phyloP scores from a whole-genome alignment of 768 basidiomycete genomes.

The Agaricus blazei region DNA sequence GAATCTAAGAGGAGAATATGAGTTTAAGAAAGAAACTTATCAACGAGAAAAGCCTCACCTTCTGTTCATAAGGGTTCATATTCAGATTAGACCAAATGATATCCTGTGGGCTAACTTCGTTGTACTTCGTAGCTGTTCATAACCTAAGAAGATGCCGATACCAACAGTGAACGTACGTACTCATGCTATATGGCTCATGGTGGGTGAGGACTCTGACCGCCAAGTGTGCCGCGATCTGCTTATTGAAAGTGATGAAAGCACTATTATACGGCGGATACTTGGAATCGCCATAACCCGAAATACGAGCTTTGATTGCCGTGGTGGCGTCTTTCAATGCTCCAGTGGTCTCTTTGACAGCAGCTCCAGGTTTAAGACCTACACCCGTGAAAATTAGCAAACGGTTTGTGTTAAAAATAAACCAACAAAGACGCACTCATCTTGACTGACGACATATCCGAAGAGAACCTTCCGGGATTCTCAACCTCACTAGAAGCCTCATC shows the following conservation, averaged over 20 bases:
- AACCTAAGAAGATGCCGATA: not conserved
- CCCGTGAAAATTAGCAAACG: not conserved
- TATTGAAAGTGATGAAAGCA: conserved; percentile 88
- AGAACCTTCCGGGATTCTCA: not conserved
- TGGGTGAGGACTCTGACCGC: conserved; percentile 72
- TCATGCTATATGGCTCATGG: conserved; percentile 82
- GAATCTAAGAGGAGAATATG: conserved; percentile 27
- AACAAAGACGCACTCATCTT: not conserved
- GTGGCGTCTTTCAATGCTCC: conserved; percentile 16
- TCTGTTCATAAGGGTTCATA: conserved; percentile 85
- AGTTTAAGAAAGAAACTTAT: not conserved
- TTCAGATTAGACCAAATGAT: conserved; percentile 90
- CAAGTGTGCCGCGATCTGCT: conserved; percentile 90
- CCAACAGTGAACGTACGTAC: conserved; percentile 20
- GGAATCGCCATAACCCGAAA: conserved; percentile 12
- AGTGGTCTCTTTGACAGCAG: conserved; percentile 8
- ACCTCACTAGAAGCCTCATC: conserved; percentile 9
- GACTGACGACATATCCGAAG: not conserved
- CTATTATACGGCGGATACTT: conserved; percentile 59
- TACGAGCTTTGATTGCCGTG: conserved; percentile 11
- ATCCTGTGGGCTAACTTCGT: conserved; percentile 83
- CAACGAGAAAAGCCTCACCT: conserved; percentile 26
- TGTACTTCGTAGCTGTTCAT: conserved; percentile 46
- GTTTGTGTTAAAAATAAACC: not conserved
- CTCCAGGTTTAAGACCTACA: conserved; percentile 15